Base-by-base conservation (phyloP, 163 green algal species). In the Scenedesmus sp. region DNA sequence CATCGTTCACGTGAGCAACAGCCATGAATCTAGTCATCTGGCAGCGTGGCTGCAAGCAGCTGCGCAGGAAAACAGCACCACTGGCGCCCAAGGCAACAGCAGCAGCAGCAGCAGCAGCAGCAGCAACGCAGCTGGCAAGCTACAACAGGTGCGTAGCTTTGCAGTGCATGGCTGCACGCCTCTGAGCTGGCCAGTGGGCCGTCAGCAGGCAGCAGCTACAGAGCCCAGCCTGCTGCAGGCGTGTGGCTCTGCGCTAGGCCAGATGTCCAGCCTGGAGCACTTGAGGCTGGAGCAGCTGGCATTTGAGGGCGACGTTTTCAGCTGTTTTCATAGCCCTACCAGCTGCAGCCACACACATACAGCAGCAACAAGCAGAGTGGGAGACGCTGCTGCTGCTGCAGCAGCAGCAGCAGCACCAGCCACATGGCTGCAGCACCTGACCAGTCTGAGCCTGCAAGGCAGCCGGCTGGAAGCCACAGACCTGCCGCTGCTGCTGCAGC, bases 401-500 rank as follows among this genome's bases (percentile, higher is more conserved):
- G 51, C 51, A 61, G 51, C 51, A 35, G 22, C 59, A 10, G 22
- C 24, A 37, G 30, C 65, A 76, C 3, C 65, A 76, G 30, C 5
- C 3, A 24, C 65, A 76, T 37, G 30, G 16, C 30, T 76, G 30
- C 65, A 76, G 65, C 65, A 76, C 30, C 65, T 76, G 6, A 76
- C 65, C 3, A 76, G 30, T 30, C 30, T 76, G 0, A 76, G 65
- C 65, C 30, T 76, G 3, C 65, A 76, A 30, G 1, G 40, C 65
- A 40, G 65, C 65, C 16, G 6, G 0, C 65, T 76, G 7, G 65
- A 1, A 37, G 65, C 30, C 15, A 76, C 65, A 40, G 65, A 76
- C 30, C 65, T 76, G 65, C 65, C 65, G 65, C 65, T 76, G 65
- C 65, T 76, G 65, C 65, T 76, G 65, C 65, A 40, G 65, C 65